Conservation (phyloP, 306 rosid species). For the Coriaria nepalensis region DNA sequence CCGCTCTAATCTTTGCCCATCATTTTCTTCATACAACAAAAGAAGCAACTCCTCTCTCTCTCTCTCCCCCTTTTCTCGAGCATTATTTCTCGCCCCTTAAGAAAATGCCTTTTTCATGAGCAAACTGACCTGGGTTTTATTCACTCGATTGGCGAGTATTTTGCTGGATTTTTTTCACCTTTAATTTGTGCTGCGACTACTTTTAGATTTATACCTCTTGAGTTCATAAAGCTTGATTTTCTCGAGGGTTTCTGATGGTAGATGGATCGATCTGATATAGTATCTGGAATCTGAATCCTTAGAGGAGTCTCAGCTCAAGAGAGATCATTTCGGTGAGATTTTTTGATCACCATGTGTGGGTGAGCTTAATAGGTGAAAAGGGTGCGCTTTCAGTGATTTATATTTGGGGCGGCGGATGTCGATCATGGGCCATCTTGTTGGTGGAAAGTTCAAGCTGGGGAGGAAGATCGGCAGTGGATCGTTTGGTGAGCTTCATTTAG, state of each 20-base stretch:
- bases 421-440: constrained; percentile 86
- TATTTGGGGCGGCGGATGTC: constrained; percentile 6
- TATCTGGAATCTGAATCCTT: constrained; percentile 4
- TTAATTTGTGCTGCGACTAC: neutral
- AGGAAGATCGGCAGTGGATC: constrained; percentile 99
- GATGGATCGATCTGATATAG: constrained; percentile 7
- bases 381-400: neutral
- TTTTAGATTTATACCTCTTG: constrained; percentile 4
- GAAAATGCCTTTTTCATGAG: too few species aligned
- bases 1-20: neutral
- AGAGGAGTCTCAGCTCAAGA: constrained; percentile 2
- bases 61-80: neutral
- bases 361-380: neutral
- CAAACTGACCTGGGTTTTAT: too few species aligned
- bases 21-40: neutral
- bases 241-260: neutral
- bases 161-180: neutral
- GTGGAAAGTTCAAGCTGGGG: constrained; percentile 83
- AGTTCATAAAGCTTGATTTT: neutral
- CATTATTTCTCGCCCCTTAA: too few species aligned
- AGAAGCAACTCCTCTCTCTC: neutral
- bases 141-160: too few species aligned
- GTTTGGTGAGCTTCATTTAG: constrained; percentile 93
- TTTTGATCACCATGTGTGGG: neutral
- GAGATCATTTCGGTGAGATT: neutral